These are phyloP conservation scores for Scedosporium apiospermum DNA, from an alignment of 2,329 filamentous ascomycete species.

Conservation along the genomic window DNA sequence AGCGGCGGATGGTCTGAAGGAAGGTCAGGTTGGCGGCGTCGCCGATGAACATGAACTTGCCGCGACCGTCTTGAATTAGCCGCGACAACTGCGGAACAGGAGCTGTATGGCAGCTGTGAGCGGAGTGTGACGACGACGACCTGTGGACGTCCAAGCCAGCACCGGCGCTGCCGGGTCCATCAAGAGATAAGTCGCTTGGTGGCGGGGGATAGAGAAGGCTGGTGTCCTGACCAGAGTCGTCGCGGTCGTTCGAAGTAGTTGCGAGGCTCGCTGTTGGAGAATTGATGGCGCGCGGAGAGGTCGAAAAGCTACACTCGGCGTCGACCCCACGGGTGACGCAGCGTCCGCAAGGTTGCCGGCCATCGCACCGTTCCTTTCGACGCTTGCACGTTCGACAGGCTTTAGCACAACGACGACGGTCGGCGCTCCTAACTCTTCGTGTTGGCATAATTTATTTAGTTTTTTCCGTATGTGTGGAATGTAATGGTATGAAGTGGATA, in stretches of 20 bases:
- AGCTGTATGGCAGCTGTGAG: background rate
- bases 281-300: background rate
- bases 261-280: background rate
- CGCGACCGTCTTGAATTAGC: constrained; percentile 21
- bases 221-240: background rate
- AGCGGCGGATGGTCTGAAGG: constrained; percentile 22
- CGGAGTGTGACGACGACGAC: background rate
- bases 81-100: constrained; percentile 13
- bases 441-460: constrained; percentile 12
- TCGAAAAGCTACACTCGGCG: constrained; percentile 13
- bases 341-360: constrained; percentile 16
- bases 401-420: constrained; percentile 16
- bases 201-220: too few species aligned
- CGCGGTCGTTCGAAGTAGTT: background rate
- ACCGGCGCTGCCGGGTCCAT: too few species aligned
- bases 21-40: constrained; percentile 24
- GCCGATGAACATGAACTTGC: constrained; percentile 25
- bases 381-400: constrained; percentile 19
- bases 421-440: constrained; percentile 11
- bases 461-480: background rate
- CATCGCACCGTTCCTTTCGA: constrained; percentile 20
- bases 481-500: background rate
- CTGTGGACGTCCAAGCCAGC: too few species aligned
- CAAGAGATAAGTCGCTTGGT: too few species aligned
- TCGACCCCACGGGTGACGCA: constrained; percentile 15